phyloP scores from a whole-genome alignment of 306 rosid species.

The Lathyrus aphaca region DNA sequence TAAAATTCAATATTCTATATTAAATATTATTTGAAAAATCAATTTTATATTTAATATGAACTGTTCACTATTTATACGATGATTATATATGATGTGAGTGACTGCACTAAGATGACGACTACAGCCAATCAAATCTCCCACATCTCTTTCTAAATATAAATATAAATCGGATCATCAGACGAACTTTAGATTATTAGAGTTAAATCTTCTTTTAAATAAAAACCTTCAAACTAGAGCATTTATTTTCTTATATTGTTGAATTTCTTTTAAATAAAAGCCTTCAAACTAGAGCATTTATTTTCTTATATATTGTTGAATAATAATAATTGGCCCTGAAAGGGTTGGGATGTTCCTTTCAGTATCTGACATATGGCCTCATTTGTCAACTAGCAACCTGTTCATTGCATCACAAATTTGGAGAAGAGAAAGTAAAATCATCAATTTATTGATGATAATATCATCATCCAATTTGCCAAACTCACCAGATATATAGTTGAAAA shows the following conservation, averaged over 20 bases:
- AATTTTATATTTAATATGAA: too few species aligned
- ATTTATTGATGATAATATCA: slow-evolving; percentile 37
- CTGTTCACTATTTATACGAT: too few species aligned
- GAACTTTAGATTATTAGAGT: neutral
- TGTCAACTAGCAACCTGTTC: slow-evolving; percentile 35
- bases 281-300: neutral
- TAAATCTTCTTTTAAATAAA: neutral
- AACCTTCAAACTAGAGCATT: neutral
- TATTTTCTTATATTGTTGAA: slow-evolving; percentile 30
- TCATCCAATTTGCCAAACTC: slow-evolving; percentile 36
- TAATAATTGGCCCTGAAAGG: slow-evolving; percentile 16
- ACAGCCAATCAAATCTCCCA: too few species aligned
- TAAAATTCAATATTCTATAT: too few species aligned
- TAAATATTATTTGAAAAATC: too few species aligned
- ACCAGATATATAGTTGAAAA: slow-evolving; percentile 21
- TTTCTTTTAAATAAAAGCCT: neutral
- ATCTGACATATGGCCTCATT: slow-evolving; percentile 26
- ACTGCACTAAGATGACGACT: too few species aligned
- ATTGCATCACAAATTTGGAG: slow-evolving; percentile 28
- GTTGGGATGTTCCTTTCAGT: slow-evolving; percentile 45
- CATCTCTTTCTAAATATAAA: too few species aligned
- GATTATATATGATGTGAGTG: too few species aligned
- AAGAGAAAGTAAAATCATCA: neutral
- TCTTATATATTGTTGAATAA: slow-evolving; percentile 31
- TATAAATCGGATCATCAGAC: too few species aligned